A percentile compares a stretch with the other conserved stretches of the same genome.
Evolutionary conservation across 2,329 filamentous ascomycete genomes (phyloP).

Genomic region (Nigrospora sphaerica): DNA sequence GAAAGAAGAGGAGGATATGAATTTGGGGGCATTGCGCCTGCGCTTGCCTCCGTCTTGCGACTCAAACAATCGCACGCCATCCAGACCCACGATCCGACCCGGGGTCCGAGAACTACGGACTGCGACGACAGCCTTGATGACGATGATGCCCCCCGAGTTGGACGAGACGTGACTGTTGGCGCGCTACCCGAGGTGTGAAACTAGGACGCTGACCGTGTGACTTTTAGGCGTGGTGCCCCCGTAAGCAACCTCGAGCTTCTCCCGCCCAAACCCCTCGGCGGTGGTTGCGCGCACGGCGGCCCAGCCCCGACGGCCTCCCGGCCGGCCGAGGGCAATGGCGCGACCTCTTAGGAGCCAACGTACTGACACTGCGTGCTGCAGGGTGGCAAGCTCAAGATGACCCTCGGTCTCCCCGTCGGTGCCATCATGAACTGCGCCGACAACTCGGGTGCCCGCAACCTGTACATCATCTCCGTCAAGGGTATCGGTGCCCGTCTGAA

Average conservation of each 20-base stretch:
- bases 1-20: no score
- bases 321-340: no score
- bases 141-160: background rate
- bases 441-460: conserved; percentile 97
- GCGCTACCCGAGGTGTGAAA: background rate
- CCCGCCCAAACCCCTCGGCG: no score
- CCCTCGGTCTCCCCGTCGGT: conserved; percentile 98
- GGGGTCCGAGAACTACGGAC: background rate
- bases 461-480: conserved; percentile 99
- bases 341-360: no score
- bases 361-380: no score
- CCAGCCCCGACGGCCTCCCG: no score
- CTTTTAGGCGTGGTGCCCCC: conserved; percentile 71
- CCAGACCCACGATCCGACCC: background rate
- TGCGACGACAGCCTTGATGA: background rate
- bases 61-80: no score
- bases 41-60: no score
- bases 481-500: conserved; percentile 96
- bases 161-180: background rate
- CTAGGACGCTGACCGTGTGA: conserved; percentile 7
- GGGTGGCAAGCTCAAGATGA: conserved; percentile 60
- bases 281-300: no score
- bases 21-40: no score
- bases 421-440: conserved; percentile 99
- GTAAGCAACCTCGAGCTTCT: conserved; percentile 69